These are phyloP conservation scores for Massarina eburnea DNA, from an alignment of 2,329 filamentous ascomycete genomes.

Conservation along the genomic window DNA sequence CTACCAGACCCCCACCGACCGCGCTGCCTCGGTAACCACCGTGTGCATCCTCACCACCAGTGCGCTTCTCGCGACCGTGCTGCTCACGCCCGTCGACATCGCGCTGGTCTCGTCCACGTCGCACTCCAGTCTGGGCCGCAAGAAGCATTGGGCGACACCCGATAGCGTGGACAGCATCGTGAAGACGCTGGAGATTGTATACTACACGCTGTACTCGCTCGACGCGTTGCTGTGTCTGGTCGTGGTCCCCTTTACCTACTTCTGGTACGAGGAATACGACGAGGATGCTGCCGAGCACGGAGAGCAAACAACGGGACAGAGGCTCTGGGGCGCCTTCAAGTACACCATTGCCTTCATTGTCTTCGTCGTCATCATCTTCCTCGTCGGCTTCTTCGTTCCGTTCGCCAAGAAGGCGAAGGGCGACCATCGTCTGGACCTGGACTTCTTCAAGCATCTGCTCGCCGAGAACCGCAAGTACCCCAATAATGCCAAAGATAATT, in stretches of 20 bases:
- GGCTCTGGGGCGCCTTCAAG: constrained; percentile 82
- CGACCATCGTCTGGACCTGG: constrained; percentile 73
- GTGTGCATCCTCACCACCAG: constrained; percentile 88
- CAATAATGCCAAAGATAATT: constrained; percentile 2
- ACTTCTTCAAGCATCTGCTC: constrained; percentile 86
- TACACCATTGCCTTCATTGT: constrained; percentile 86
- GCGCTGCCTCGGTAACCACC: constrained; percentile 76
- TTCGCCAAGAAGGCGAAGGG: constrained; percentile 65
- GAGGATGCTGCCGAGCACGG: constrained; percentile 83
- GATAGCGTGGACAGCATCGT: constrained; percentile 76
- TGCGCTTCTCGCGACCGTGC: constrained; percentile 83
- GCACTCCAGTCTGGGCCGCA: constrained; percentile 71
- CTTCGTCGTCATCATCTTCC: constrained; percentile 78
- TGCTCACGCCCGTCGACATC: constrained; percentile 92
- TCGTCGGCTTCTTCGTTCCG: constrained; percentile 92
- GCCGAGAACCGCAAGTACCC: constrained; percentile 69
- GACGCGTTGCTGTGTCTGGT: constrained; percentile 88
- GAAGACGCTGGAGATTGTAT: constrained; percentile 80
- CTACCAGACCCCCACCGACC: constrained; percentile 87
- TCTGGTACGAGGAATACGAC: constrained; percentile 97
- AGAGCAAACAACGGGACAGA: constrained; percentile 67
- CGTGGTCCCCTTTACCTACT: constrained; percentile 93
- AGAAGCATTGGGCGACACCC: constrained; percentile 94
- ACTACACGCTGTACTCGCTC: constrained; percentile 89
- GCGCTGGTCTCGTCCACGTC: constrained; percentile 90